Evolutionary conservation across 139 green algal genomes (phyloP).

Genomic region (Chlamydomonas sp.): DNA sequence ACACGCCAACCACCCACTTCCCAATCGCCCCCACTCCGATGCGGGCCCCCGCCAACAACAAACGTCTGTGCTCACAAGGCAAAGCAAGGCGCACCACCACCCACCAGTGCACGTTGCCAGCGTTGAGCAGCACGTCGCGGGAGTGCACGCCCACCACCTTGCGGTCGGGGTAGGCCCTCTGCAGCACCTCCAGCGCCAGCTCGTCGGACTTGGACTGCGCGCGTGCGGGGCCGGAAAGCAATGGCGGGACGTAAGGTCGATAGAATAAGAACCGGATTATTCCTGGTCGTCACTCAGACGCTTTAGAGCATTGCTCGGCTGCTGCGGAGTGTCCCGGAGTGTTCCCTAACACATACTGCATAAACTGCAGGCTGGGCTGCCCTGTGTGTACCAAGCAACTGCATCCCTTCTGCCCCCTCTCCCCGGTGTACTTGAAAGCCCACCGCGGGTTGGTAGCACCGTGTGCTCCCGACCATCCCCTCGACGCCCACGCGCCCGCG

Average conservation of each 20-base stretch:
- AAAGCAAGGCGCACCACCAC: background rate
- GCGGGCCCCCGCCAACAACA: background rate
- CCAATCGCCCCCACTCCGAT: background rate
- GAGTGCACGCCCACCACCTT: constrained; percentile 70
- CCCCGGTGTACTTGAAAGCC: too few relatives aligned
- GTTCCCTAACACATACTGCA: too few relatives aligned
- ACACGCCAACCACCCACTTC: background rate
- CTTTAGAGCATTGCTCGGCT: too few relatives aligned
- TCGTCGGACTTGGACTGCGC: constrained; percentile 58
- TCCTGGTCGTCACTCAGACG: too few relatives aligned
- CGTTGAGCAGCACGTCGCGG: constrained; percentile 76
- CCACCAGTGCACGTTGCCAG: constrained; percentile 78
- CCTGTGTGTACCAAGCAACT: too few relatives aligned
- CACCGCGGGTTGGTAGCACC: too few relatives aligned
- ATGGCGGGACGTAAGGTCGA: too few relatives aligned
- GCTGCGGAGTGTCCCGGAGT: too few relatives aligned
- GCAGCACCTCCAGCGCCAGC: constrained; percentile 61
- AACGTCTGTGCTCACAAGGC: background rate
- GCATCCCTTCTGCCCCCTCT: too few relatives aligned
- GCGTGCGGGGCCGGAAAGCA: background rate
- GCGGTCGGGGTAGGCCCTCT: constrained; percentile 62
- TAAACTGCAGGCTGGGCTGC: too few relatives aligned
- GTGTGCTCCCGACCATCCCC: background rate
- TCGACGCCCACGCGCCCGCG: background rate
- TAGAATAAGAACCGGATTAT: too few relatives aligned